Percentiles rank a stretch among this genome's conserved stretches.
Evolutionary conservation across 805 yeast genomes (phyloP).

Genomic region (Candida tibetensis): DNA sequence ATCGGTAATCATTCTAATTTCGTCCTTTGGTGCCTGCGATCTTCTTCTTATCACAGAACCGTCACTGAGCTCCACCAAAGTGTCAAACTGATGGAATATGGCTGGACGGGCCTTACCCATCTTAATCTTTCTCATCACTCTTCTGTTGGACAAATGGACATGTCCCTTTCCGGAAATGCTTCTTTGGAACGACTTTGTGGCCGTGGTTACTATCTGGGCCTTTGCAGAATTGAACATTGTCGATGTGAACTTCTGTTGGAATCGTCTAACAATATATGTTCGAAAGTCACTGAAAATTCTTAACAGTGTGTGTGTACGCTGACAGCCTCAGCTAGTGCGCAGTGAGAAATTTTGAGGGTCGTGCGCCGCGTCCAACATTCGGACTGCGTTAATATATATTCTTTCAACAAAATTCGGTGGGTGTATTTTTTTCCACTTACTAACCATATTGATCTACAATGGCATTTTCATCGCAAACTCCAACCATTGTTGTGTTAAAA

Average conservation of each 20-base stretch:
- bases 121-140: constrained; percentile 67
- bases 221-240: background rate
- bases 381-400: too few species aligned
- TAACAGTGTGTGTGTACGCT: too few species aligned
- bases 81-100: constrained; percentile 85
- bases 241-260: too few species aligned
- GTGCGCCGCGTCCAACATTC: constrained; percentile 7
- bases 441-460: constrained; percentile 30
- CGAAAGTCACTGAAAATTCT: too few species aligned
- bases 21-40: constrained; percentile 85
- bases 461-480: constrained; percentile 92
- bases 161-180: constrained; percentile 29
- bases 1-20: constrained; percentile 80
- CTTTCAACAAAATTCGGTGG: too few species aligned
- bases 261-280: too few species aligned
- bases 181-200: constrained; percentile 8
- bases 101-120: constrained; percentile 92
- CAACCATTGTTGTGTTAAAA: constrained; percentile 95
- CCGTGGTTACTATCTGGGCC: background rate
- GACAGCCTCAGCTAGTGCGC: too few species aligned
- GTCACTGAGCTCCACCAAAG: constrained; percentile 85
- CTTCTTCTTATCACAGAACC: constrained; percentile 85
- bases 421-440: too few species aligned
- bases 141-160: constrained; percentile 43
- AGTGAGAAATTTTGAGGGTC: constrained; percentile 4